Evolutionary conservation across 768 basidiomycete genomes (phyloP).

Genomic region (Fomitopsis serialis): DNA sequence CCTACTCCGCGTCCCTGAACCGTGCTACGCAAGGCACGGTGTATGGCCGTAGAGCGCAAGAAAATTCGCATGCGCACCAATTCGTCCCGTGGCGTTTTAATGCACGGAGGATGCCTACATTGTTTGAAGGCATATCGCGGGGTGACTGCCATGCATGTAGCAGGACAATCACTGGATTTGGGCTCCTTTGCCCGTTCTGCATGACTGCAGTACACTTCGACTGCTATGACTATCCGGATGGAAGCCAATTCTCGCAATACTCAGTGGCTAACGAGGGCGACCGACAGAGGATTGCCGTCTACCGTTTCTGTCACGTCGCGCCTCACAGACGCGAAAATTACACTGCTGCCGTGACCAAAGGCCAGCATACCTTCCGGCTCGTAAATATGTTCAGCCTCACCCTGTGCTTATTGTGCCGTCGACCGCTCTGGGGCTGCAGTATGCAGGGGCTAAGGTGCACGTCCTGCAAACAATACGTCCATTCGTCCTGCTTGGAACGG

Average conservation of each 20-base stretch:
- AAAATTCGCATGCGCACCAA: conserved; percentile 49
- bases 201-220: conserved; percentile 67
- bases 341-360: conserved; percentile 18
- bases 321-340: conserved; percentile 23
- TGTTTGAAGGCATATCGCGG: conserved; percentile 30
- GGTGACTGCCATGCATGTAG: conserved; percentile 54
- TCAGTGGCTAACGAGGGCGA: conserved; percentile 36
- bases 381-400: conserved; percentile 71
- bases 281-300: conserved; percentile 53
- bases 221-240: conserved; percentile 71
- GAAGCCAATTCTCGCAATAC: conserved; percentile 55
- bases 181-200: conserved; percentile 68
- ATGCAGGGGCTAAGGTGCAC: conserved; percentile 62
- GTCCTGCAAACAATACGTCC: conserved; percentile 56
- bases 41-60: conserved; percentile 11
- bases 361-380: conserved; percentile 46
- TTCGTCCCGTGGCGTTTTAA: conserved; percentile 67
- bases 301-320: conserved; percentile 52
- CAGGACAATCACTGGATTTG: conserved; percentile 55
- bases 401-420: conserved; percentile 61
- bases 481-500: conserved; percentile 40
- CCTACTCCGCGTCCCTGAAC: conserved; percentile 22
- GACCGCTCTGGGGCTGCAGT: conserved; percentile 69
- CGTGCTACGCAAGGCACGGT: conserved; percentile 11
- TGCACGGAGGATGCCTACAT: conserved; percentile 16